Conservation (phyloP, 768 basidiomycete species). For the Tulasnella sp. region DNA sequence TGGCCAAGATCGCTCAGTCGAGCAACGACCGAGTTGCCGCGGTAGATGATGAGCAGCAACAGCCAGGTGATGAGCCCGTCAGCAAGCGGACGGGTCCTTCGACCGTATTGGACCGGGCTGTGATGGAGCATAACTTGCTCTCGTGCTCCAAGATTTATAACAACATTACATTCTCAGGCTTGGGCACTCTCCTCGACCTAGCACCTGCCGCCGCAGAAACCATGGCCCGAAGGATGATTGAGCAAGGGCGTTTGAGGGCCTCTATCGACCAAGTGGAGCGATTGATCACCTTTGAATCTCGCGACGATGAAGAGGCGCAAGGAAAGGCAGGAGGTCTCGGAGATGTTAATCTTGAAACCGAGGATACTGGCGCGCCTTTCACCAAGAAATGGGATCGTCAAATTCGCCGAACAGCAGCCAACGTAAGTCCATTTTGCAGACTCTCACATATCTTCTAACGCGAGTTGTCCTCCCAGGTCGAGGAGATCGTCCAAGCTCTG, state of each 20-base stretch:
- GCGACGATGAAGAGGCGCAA: slow-evolving; percentile 88
- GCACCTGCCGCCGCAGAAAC: slow-evolving; percentile 92
- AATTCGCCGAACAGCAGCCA: slow-evolving; percentile 82
- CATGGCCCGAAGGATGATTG: slow-evolving; percentile 98
- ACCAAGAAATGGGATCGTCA: slow-evolving; percentile 96
- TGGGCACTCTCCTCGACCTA: slow-evolving; percentile 84
- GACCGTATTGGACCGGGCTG: slow-evolving; percentile 93
- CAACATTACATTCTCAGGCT: slow-evolving; percentile 93
- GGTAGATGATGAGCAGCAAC: slow-evolving; percentile 38
- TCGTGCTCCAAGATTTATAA: slow-evolving; percentile 97
- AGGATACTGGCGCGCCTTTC: slow-evolving; percentile 83
- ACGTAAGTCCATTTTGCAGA: slow-evolving; percentile 49
- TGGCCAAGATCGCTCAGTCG: slow-evolving; percentile 84
- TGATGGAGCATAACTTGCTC: slow-evolving; percentile 97
- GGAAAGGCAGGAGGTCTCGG: slow-evolving; percentile 93
- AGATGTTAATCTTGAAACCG: slow-evolving; percentile 76
- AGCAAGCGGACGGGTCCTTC: slow-evolving; percentile 87
- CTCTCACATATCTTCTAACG: slow-evolving; percentile 21
- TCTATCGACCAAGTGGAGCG: slow-evolving; percentile 95
- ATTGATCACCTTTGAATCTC: slow-evolving; percentile 88
- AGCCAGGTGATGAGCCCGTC: slow-evolving; percentile 45
- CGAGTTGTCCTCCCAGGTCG: slow-evolving; percentile 51
- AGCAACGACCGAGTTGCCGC: slow-evolving; percentile 71
- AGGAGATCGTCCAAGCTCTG: slow-evolving; percentile 80
- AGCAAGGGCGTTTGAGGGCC: slow-evolving; percentile 89